Conservation (phyloP, 2,329 filamentous ascomycete genomes). For the Alternaria sp. region DNA sequence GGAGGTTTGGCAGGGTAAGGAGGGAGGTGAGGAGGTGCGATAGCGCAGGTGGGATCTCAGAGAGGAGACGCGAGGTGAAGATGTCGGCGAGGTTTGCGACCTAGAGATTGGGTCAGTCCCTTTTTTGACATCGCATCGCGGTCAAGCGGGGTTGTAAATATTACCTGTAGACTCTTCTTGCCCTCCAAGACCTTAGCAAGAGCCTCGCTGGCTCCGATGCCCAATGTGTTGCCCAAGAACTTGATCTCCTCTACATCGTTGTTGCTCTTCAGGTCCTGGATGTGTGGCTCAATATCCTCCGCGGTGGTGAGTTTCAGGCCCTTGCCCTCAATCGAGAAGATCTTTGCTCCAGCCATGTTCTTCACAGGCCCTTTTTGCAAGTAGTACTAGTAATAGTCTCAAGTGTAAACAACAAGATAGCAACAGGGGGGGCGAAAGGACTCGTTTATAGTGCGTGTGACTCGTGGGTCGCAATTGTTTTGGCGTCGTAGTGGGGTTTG, state of each 20-base stretch:
- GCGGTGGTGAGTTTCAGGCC: slow-evolving; percentile 91
- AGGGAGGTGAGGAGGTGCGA: slow-evolving; percentile 85
- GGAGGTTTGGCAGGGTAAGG: slow-evolving; percentile 83
- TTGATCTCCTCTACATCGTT: slow-evolving; percentile 83
- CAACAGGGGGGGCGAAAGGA: slow-evolving; percentile 4
- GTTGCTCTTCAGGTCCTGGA: slow-evolving; percentile 76
- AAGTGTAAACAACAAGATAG: slow-evolving; percentile 6
- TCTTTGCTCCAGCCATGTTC: slow-evolving; percentile 62
- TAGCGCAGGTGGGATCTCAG: slow-evolving; percentile 91
- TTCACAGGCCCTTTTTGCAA: slow-evolving; percentile 4
- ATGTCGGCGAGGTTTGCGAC: slow-evolving; percentile 94
- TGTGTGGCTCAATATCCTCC: slow-evolving; percentile 84
- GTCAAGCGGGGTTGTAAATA: slow-evolving; percentile 13
- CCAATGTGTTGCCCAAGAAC: slow-evolving; percentile 90
- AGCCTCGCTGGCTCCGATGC: slow-evolving; percentile 84
- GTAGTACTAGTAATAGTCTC: slow-evolving; percentile 8
- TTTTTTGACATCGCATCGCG: neutral
- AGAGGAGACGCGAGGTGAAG: slow-evolving; percentile 92
- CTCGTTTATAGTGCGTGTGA: slow-evolving; percentile 10
- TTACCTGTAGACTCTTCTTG: slow-evolving; percentile 81
- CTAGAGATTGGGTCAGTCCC: slow-evolving; percentile 50
- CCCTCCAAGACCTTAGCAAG: slow-evolving; percentile 84
- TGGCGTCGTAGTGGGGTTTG: slow-evolving; percentile 39
- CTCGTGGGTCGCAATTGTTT: slow-evolving; percentile 31
- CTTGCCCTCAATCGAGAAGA: slow-evolving; percentile 92